Percentiles rank a stretch among this genome's conserved stretches.
These are phyloP conservation scores for Xylaria sp. DNA, from an alignment of 2,329 filamentous ascomycete genomes.

Conservation along the genomic window DNA sequence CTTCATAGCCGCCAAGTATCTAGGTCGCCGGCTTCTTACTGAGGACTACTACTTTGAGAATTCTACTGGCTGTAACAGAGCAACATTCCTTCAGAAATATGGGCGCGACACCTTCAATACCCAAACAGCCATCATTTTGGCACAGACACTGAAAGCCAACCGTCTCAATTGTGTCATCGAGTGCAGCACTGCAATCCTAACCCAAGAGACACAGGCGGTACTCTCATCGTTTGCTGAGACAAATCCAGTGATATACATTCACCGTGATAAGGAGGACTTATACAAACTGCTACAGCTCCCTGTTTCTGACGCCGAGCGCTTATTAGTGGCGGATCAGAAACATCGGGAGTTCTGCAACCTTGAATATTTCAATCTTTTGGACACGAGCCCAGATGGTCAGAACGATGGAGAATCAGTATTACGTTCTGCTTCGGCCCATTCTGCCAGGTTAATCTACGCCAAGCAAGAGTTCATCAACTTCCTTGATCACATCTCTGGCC, in stretches of 20 bases:
- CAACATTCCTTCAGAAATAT: slow-evolving; percentile 69
- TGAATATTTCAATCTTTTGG: slow-evolving; percentile 76
- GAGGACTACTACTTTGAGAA: slow-evolving; percentile 75
- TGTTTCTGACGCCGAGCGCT: slow-evolving; percentile 62
- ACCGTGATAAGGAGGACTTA: slow-evolving; percentile 72
- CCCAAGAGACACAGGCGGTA: slow-evolving; percentile 66
- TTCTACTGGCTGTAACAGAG: slow-evolving; percentile 68
- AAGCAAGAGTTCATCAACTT: slow-evolving; percentile 71
- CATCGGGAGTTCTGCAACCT: slow-evolving; percentile 74
- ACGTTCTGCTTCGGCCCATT: slow-evolving; percentile 59
- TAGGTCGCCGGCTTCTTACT: slow-evolving; percentile 73
- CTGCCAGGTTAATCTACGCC: slow-evolving; percentile 67
- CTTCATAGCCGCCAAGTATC: slow-evolving; percentile 76
- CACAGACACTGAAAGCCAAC: slow-evolving; percentile 68
- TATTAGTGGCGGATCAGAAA: slow-evolving; percentile 65
- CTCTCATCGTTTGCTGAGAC: slow-evolving; percentile 69
- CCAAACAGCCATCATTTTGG: slow-evolving; percentile 70
- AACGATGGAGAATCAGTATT: slow-evolving; percentile 49
- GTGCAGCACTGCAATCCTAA: slow-evolving; percentile 73
- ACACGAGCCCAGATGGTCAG: slow-evolving; percentile 52
- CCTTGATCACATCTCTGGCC: slow-evolving; percentile 67
- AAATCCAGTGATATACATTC: slow-evolving; percentile 76
- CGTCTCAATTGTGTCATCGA: slow-evolving; percentile 73
- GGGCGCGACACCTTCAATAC: slow-evolving; percentile 71
- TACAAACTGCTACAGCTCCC: slow-evolving; percentile 64